Conservation (phyloP, 2,329 filamentous ascomycete species). For the Cordyceps cicadae region DNA sequence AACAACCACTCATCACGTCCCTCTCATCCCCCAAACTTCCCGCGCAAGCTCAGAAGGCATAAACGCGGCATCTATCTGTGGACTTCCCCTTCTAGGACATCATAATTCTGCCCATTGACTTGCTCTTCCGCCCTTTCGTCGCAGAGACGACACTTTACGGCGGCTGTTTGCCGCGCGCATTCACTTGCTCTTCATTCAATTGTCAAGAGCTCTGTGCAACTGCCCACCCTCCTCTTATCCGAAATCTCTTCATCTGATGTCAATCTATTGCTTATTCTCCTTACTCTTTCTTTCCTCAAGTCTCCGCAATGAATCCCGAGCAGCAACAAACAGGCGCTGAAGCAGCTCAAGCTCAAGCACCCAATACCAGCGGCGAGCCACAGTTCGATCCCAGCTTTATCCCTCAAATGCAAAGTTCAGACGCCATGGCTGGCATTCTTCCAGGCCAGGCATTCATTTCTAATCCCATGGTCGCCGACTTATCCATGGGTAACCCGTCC, state of each 20-base stretch:
- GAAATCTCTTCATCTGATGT: background rate
- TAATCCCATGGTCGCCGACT: background rate
- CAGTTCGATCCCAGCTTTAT: constrained; percentile 18
- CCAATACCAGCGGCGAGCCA: constrained; percentile 14
- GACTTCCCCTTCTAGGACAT: background rate
- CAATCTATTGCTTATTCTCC: background rate
- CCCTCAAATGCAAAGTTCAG: constrained; percentile 17
- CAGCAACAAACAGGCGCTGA: background rate
- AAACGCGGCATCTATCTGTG: background rate
- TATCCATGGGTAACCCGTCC: constrained; percentile 21
- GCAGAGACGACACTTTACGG: background rate
- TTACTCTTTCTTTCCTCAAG: background rate
- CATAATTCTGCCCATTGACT: background rate
- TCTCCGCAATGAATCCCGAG: background rate
- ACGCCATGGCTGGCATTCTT: constrained; percentile 16
- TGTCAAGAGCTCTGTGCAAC: background rate
- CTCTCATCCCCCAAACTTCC: background rate
- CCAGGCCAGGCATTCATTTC: background rate
- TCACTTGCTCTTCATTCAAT: background rate
- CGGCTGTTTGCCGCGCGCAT: constrained; percentile 3
- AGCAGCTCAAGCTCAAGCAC: constrained; percentile 6
- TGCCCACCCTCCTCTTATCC: background rate
- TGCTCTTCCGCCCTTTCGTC: background rate
- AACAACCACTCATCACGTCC: background rate
- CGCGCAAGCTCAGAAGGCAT: background rate